phyloP scores from a whole-genome alignment of 2,329 filamentous ascomycete species.

The Alternaria conjuncta region DNA sequence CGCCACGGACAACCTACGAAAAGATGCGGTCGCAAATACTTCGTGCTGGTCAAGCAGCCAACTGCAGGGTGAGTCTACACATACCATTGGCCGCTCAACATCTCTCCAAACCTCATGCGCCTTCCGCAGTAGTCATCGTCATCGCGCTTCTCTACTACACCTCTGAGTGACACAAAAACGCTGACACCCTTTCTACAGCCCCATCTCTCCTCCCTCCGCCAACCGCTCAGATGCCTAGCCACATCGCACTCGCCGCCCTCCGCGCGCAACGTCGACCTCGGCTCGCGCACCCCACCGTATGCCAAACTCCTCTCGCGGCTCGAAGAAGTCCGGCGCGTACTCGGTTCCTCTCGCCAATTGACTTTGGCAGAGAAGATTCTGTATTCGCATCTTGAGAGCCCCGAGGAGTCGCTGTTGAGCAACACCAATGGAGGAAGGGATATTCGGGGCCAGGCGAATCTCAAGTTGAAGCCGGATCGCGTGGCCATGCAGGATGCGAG shows the following conservation, averaged over 20 bases:
- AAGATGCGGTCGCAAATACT: slow-evolving; percentile 47
- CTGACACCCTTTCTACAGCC: slow-evolving; percentile 25
- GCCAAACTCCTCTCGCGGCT: slow-evolving; percentile 80
- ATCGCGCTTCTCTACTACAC: neutral
- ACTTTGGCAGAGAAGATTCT: slow-evolving; percentile 98
- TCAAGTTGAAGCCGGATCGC: slow-evolving; percentile 96
- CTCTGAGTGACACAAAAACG: neutral
- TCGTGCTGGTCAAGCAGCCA: slow-evolving; percentile 37
- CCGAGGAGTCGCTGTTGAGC: slow-evolving; percentile 83
- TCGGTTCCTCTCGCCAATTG: slow-evolving; percentile 68
- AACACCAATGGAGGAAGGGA: slow-evolving; percentile 83
- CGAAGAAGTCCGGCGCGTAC: slow-evolving; percentile 73
- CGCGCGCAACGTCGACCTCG: slow-evolving; percentile 47
- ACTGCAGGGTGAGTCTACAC: slow-evolving; percentile 39
- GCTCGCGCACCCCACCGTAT: slow-evolving; percentile 76
- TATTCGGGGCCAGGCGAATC: slow-evolving; percentile 85
- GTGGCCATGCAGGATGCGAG: slow-evolving; percentile 99
- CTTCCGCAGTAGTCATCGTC: neutral
- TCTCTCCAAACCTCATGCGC: neutral
- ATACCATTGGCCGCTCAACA: neutral
- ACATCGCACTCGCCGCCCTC: slow-evolving; percentile 38
- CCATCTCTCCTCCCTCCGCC: slow-evolving; percentile 26
- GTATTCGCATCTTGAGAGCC: slow-evolving; percentile 90
- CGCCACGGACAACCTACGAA: slow-evolving; percentile 26
- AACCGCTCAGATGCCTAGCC: slow-evolving; percentile 39